These are phyloP conservation scores for Mortierella sp. DNA, from an alignment of 371 early-diverging fungal genomes.

Conservation along the genomic window DNA sequence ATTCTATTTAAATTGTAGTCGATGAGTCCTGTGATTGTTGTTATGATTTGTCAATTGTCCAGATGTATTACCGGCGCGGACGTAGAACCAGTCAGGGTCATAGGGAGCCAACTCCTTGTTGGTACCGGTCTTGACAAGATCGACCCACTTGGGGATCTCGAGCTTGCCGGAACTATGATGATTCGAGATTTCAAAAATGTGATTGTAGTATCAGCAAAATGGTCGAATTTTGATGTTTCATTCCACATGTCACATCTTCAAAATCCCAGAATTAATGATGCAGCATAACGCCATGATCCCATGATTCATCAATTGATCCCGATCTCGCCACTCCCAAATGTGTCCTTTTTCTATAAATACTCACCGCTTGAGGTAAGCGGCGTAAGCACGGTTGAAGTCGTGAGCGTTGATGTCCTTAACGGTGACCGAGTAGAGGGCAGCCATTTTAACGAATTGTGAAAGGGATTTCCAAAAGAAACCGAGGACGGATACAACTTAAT, in stretches of 20 bases:
- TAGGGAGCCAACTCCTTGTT: slow-evolving; percentile 97
- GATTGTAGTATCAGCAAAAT: slow-evolving; percentile 12
- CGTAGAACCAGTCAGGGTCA: slow-evolving; percentile 99
- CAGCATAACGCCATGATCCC: slow-evolving; percentile 17
- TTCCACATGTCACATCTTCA: slow-evolving; percentile 6
- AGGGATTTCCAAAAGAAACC: slow-evolving; percentile 29
- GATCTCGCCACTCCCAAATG: background rate
- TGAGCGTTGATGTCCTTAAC: slow-evolving; percentile 97
- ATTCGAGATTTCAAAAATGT: slow-evolving; percentile 52
- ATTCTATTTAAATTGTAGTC: background rate
- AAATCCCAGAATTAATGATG: slow-evolving; percentile 6
- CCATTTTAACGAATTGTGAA: slow-evolving; percentile 50
- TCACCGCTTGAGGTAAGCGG: slow-evolving; percentile 86
- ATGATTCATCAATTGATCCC: slow-evolving; percentile 10
- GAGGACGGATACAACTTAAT: slow-evolving; percentile 10
- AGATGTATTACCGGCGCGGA: slow-evolving; percentile 87
- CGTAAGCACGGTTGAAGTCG: slow-evolving; percentile 97
- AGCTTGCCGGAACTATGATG: slow-evolving; percentile 95
- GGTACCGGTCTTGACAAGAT: slow-evolving; percentile 97
- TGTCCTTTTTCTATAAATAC: slow-evolving; percentile 6
- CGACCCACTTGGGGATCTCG: slow-evolving; percentile 98
- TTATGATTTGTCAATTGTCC: slow-evolving; percentile 1
- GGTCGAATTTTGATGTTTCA: slow-evolving; percentile 21
- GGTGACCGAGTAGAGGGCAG: slow-evolving; percentile 71
- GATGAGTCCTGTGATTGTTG: background rate